phyloP scores from a whole-genome alignment of 1,284 basidiomycete species.

The Cutaneotrichosporon sp. region DNA sequence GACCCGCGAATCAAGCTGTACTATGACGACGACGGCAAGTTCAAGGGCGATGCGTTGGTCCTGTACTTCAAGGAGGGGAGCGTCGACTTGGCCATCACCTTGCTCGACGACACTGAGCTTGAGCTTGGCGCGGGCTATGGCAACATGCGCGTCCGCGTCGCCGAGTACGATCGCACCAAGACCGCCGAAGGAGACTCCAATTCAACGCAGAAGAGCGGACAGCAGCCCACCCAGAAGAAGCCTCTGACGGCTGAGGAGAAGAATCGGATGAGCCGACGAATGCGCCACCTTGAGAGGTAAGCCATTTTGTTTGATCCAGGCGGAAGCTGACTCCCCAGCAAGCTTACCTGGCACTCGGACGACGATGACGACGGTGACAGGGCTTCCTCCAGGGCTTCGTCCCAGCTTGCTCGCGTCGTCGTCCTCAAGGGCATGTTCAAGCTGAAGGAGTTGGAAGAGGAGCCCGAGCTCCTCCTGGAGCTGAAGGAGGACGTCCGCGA shows the following conservation, averaged over 20 bases:
- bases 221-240: slow-evolving; percentile 48
- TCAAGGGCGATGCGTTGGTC: slow-evolving; percentile 93
- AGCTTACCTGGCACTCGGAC: slow-evolving; percentile 50
- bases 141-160: slow-evolving; percentile 78
- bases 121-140: slow-evolving; percentile 68
- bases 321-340: slow-evolving; percentile 28
- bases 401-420: slow-evolving; percentile 63
- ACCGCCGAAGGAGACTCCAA: slow-evolving; percentile 66
- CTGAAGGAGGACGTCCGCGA: slow-evolving; percentile 31
- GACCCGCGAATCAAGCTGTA: slow-evolving; percentile 93
- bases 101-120: slow-evolving; percentile 91
- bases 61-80: slow-evolving; percentile 98
- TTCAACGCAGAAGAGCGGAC: slow-evolving; percentile 58
- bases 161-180: slow-evolving; percentile 65
- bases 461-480: slow-evolving; percentile 74
- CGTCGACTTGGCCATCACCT: slow-evolving; percentile 77
- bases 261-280: slow-evolving; percentile 73
- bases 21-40: slow-evolving; percentile 80
- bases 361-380: slow-evolving; percentile 40
- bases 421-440: slow-evolving; percentile 96
- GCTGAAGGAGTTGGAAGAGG: slow-evolving; percentile 79
- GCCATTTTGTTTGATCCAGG: not conserved
- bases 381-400: not conserved
- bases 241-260: slow-evolving; percentile 72
- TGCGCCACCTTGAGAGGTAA: slow-evolving; percentile 87